Percentiles rank a stretch among this genome's conserved stretches.
These are phyloP conservation scores for Kodamaea hsintzibuensis DNA, from an alignment of 805 yeast species.

Conservation along the genomic window DNA sequence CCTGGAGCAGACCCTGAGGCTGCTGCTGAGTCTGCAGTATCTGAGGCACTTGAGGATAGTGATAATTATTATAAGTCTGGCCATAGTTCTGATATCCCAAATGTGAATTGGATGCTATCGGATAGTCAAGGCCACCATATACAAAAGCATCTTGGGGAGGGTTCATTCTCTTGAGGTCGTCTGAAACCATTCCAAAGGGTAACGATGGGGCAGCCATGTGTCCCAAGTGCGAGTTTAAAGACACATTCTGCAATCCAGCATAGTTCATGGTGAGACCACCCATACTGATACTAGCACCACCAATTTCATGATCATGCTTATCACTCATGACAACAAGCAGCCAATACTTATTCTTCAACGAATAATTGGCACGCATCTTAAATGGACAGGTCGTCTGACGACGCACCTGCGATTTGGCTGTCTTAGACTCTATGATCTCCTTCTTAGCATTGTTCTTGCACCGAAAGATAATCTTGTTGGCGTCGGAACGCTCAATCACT, in stretches of 20 bases:
- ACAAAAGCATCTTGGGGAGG: conserved; percentile 6
- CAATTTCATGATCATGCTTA: conserved; percentile 51
- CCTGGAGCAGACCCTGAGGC: not conserved
- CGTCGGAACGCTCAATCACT: conserved; percentile 65
- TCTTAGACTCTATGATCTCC: conserved; percentile 13
- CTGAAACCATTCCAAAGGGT: conserved; percentile 3
- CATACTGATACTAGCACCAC: not conserved
- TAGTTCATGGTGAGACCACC: not conserved
- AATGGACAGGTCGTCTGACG: conserved; percentile 56
- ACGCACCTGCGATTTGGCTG: conserved; percentile 19
- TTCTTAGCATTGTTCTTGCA: conserved; percentile 44
- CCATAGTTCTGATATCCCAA: not conserved
- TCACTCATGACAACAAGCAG: conserved; percentile 60
- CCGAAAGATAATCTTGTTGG: conserved; percentile 59
- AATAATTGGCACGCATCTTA: conserved; percentile 62
- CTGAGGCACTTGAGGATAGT: not conserved
- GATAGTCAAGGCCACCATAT: conserved; percentile 6
- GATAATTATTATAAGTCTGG: not conserved
- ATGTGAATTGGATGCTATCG: conserved; percentile 3
- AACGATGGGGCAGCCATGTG: not conserved
- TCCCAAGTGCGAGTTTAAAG: conserved; percentile 1
- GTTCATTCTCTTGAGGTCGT: conserved; percentile 3
- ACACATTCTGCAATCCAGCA: conserved; percentile 1
- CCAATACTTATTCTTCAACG: conserved; percentile 55
- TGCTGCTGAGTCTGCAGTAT: not conserved